A percentile compares a stretch with the other conserved stretches of the same genome.
These are phyloP conservation scores for Lentinula raphanica DNA, from an alignment of 768 basidiomycete genomes.

Conservation along the genomic window DNA sequence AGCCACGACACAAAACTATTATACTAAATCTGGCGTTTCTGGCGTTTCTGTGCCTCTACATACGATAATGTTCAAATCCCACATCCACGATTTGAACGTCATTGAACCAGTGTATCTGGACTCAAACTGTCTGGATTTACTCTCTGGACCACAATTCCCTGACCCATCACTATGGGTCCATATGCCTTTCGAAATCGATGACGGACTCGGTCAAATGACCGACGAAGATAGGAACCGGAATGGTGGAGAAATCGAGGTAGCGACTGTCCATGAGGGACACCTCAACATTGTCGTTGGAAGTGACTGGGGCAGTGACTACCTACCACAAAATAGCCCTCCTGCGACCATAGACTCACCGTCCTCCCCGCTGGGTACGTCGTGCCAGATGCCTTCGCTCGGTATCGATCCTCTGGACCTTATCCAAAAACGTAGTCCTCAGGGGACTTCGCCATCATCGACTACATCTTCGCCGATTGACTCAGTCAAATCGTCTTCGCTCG, in stretches of 20 bases:
- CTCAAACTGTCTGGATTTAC: conserved; percentile 50
- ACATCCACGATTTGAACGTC: conserved; percentile 77
- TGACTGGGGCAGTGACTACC: conserved; percentile 30
- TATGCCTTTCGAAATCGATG: conserved; percentile 74
- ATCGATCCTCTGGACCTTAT: conserved; percentile 39
- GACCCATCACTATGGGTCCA: conserved; percentile 82
- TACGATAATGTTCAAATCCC: conserved; percentile 22
- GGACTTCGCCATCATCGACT: conserved; percentile 61
- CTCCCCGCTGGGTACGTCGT: conserved; percentile 34
- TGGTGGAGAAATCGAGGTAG: conserved; percentile 24
- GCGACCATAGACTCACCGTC: too few relatives aligned
- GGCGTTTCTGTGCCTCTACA: neutral
- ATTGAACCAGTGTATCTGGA: conserved; percentile 49
- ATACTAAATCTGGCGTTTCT: conserved; percentile 44
- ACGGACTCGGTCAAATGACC: conserved; percentile 39
- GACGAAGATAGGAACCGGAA: conserved; percentile 43
- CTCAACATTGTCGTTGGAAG: conserved; percentile 53
- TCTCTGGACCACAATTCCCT: conserved; percentile 60
- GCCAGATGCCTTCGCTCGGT: conserved; percentile 32
- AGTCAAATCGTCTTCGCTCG: neutral
- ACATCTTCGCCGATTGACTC: conserved; percentile 42
- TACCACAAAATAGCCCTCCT: conserved; percentile 6
- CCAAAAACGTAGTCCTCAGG: conserved; percentile 24
- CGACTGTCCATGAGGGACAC: conserved; percentile 50
- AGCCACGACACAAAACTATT: neutral